These are phyloP conservation scores for Pseudotulostoma volvatum DNA, from an alignment of 495 filamentous ascomycete species.

Conservation along the genomic window DNA sequence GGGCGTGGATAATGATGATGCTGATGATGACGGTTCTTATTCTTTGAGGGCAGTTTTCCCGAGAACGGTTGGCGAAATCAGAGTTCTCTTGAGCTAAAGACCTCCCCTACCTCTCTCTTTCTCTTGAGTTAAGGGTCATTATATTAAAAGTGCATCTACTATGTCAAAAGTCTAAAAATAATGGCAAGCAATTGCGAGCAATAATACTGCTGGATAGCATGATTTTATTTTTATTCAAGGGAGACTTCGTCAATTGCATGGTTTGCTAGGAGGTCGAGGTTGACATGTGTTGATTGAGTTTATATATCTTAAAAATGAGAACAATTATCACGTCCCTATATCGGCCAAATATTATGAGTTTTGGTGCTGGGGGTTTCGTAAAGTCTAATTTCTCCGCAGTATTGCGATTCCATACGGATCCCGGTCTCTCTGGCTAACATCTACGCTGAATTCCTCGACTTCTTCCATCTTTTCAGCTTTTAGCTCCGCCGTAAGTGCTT, in stretches of 20 bases:
- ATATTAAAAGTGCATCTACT: no score
- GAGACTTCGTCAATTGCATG: no score
- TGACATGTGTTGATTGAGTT: no score
- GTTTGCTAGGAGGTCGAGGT: no score
- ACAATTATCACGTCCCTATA: no score
- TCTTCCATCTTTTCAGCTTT: conserved; percentile 23
- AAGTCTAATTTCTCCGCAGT: neutral
- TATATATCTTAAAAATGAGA: no score
- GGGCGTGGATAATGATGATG: conserved; percentile 18
- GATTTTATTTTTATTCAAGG: no score
- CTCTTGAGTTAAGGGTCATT: no score
- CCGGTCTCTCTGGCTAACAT: conserved; percentile 60
- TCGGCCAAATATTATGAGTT: neutral
- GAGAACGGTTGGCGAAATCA: conserved; percentile 69
- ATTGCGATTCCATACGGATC: conserved; percentile 64
- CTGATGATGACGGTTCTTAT: conserved; percentile 19
- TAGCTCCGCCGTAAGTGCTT: conserved; percentile 38
- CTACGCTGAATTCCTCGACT: conserved; percentile 36
- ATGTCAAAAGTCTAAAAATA: no score
- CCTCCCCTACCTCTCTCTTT: neutral
- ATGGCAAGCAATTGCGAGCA: no score
- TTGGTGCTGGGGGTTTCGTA: neutral
- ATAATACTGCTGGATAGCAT: no score
- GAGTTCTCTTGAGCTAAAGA: conserved; percentile 52
- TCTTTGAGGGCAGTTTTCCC: conserved; percentile 58